A percentile compares a stretch with the other conserved stretches of the same genome.
Conservation (phyloP, 2,329 filamentous ascomycete species). For the Alternaria burnsii region DNA sequence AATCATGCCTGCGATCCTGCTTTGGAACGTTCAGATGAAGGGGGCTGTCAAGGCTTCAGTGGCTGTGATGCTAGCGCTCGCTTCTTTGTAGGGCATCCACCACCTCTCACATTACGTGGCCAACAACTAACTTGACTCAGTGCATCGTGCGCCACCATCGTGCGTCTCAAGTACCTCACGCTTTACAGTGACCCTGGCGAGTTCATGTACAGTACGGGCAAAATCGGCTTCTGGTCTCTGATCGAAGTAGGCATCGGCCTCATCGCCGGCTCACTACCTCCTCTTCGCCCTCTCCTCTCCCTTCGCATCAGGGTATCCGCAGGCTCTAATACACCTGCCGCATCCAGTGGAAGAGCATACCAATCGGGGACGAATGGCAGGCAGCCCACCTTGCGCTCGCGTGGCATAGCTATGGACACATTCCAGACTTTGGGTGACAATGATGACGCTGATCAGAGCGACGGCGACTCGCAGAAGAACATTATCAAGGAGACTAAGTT, state of each 20-base stretch:
- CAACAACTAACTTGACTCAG: conserved; percentile 27
- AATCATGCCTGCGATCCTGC: conserved; percentile 26
- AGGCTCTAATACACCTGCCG: conserved; percentile 30
- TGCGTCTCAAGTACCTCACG: conserved; percentile 56
- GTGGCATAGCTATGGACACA: conserved; percentile 23
- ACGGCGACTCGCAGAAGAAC: conserved; percentile 50
- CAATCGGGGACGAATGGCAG: conserved; percentile 8
- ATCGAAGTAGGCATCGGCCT: conserved; percentile 59
- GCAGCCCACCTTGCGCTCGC: conserved; percentile 12
- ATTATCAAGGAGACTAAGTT: conserved; percentile 51
- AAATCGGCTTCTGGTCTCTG: conserved; percentile 57
- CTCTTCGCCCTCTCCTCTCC: conserved; percentile 55
- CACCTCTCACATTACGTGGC: not conserved
- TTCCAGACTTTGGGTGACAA: conserved; percentile 28
- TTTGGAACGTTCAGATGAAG: conserved; percentile 44
- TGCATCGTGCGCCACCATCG: conserved; percentile 48
- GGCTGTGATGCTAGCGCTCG: conserved; percentile 51
- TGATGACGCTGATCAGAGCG: conserved; percentile 20
- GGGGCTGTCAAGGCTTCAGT: conserved; percentile 53
- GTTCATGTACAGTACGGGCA: conserved; percentile 53
- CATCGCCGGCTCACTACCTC: conserved; percentile 55
- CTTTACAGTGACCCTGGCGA: conserved; percentile 52
- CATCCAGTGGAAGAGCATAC: conserved; percentile 24
- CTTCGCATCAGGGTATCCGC: conserved; percentile 24
- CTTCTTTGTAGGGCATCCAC: conserved; percentile 49